Percentiles rank a stretch among this genome's conserved stretches.
Conservation (phyloP, 225 moss, liverwort and hornwort species). For the Thuidium tamariscinum region DNA sequence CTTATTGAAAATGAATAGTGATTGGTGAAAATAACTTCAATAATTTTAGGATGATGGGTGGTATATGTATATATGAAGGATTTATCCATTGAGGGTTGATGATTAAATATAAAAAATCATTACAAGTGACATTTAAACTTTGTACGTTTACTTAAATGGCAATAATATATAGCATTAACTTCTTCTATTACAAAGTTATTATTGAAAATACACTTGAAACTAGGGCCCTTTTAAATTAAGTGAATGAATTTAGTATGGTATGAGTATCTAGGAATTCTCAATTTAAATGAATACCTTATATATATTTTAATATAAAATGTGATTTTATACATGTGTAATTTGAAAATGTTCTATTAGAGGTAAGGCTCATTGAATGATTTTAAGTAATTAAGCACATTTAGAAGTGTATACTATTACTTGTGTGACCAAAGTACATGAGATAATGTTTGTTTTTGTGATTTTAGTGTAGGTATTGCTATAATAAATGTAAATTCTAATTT, state of each 20-base stretch:
- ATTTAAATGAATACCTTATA: not conserved
- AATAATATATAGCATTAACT: too few relatives aligned
- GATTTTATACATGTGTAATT: not conserved
- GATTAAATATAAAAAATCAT: not conserved
- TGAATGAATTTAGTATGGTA: not conserved
- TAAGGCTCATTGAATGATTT: too few relatives aligned
- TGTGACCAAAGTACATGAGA: not conserved
- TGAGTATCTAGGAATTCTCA: accelerated
- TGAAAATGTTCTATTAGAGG: accelerated
- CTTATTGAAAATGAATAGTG: not conserved
- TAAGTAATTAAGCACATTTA: not conserved
- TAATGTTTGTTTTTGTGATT: too few relatives aligned
- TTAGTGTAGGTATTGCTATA: too few relatives aligned
- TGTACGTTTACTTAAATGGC: not conserved
- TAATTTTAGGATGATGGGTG: not conserved
- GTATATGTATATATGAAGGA: not conserved
- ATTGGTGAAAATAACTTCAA: not conserved
- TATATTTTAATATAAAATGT: not conserved
- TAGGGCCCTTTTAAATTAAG: not conserved
- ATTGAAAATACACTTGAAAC: not conserved
- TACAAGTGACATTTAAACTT: not conserved
- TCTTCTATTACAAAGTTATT: not conserved
- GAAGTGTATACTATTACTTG: not conserved
- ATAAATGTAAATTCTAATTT: not conserved
- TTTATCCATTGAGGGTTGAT: too few relatives aligned